Conservation (phyloP, 2,329 filamentous ascomycete species). For the Orbilia brochopaga region DNA sequence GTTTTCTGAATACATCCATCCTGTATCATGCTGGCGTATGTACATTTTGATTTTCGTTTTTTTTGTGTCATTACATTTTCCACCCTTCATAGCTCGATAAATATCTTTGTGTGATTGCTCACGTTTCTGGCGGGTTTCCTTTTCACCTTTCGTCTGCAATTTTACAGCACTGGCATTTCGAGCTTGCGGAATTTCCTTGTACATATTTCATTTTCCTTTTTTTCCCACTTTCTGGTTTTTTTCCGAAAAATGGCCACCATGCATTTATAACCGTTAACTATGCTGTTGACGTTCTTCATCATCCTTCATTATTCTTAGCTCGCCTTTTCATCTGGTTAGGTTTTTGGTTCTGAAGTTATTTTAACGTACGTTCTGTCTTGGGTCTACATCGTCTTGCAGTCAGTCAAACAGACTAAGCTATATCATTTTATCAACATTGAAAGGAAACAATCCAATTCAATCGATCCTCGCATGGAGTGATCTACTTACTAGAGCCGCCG, state of each 20-base stretch:
- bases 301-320: slow-evolving; percentile 3
- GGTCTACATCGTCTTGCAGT: background rate
- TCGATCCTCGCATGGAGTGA: too few species aligned
- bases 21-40: slow-evolving; percentile 52
- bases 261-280: slow-evolving; percentile 12
- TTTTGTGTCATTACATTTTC: slow-evolving; percentile 19
- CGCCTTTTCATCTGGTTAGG: slow-evolving; percentile 9
- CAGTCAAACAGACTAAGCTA: too few species aligned
- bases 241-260: slow-evolving; percentile 38
- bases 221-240: too few species aligned
- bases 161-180: slow-evolving; percentile 9
- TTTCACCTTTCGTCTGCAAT: slow-evolving; percentile 38
- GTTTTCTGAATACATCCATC: slow-evolving; percentile 19
- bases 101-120: slow-evolving; percentile 35
- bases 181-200: slow-evolving; percentile 47
- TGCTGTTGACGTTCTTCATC: slow-evolving; percentile 14
- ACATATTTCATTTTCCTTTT: slow-evolving; percentile 30
- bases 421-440: too few species aligned
- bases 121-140: slow-evolving; percentile 41
- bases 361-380: background rate
- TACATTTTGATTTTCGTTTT: slow-evolving; percentile 45
- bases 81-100: slow-evolving; percentile 46
- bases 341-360: background rate
- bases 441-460: too few species aligned
- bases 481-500: too few species aligned